phyloP scores from a whole-genome alignment of 805 yeast species.

The Kazachstania psychrophila region DNA sequence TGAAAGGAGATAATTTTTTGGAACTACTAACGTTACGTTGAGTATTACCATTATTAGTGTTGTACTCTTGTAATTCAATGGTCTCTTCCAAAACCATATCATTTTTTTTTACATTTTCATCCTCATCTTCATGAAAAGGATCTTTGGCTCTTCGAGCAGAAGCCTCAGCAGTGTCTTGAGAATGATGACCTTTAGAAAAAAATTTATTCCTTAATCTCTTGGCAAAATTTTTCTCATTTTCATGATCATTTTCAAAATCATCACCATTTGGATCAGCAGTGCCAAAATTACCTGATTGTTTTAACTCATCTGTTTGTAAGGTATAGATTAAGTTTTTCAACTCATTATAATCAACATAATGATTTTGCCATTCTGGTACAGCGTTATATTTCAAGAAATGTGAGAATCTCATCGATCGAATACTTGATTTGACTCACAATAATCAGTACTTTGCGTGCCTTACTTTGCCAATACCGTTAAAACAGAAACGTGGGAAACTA shows the following conservation, averaged over 20 bases:
- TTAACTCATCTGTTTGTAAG: conserved; percentile 37
- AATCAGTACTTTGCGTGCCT: too few relatives aligned
- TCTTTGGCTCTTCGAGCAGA: neutral
- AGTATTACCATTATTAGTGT: too few relatives aligned
- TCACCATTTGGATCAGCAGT: neutral
- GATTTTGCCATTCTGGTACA: conserved; percentile 83
- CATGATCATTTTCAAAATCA: neutral
- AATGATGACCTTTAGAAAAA: conserved; percentile 1
- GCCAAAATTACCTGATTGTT: conserved; percentile 3
- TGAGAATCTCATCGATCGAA: conserved; percentile 51
- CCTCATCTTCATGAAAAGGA: neutral
- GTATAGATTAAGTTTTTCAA: conserved; percentile 49
- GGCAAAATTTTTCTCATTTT: conserved; percentile 6
- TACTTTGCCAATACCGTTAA: too few relatives aligned
- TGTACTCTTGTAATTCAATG: conserved; percentile 21
- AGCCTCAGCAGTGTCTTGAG: too few relatives aligned
- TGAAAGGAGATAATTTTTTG: conserved; percentile 5
- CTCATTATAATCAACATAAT: conserved; percentile 60
- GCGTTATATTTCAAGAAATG: conserved; percentile 56
- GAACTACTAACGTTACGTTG: conserved; percentile 2
- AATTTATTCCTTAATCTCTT: conserved; percentile 11
- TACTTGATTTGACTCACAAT: too few relatives aligned
- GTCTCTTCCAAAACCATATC: conserved; percentile 11
- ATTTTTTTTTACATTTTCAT: neutral
- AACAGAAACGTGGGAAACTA: too few relatives aligned